Conservation (phyloP, 257 asterid genomes). For the Capsicum chinense region DNA sequence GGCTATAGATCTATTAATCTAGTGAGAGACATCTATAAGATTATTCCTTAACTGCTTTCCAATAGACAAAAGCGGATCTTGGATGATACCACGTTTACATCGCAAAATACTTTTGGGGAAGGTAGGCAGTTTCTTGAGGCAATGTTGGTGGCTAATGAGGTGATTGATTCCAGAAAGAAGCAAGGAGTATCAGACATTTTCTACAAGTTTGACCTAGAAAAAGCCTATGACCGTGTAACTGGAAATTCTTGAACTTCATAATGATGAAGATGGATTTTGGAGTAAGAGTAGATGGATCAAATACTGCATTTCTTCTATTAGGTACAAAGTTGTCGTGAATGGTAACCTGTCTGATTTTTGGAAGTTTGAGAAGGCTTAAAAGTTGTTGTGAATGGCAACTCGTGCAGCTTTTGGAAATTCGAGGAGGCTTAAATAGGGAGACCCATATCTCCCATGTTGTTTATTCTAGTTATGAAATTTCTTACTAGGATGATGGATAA, state of each 20-base stretch:
- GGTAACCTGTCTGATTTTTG: not conserved
- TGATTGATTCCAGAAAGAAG: not conserved
- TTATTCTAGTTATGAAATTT: not conserved
- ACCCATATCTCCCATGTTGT: not conserved
- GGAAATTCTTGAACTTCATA: not conserved
- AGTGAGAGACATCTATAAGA: too few species aligned
- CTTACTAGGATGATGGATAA: not conserved
- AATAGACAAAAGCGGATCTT: not conserved
- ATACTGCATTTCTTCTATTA: not conserved
- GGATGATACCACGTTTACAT: not conserved
- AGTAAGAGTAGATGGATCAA: not conserved
- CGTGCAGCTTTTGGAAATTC: not conserved
- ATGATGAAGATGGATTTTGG: not conserved
- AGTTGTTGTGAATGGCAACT: not conserved
- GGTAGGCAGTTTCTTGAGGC: not conserved
- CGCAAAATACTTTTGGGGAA: not conserved
- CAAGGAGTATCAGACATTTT: not conserved
- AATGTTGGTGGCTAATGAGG: not conserved
- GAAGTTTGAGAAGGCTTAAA: not conserved
- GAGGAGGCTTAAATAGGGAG: not conserved
- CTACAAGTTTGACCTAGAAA: not conserved
- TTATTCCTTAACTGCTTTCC: not conserved
- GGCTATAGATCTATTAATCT: not conserved
- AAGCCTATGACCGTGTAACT: not conserved
- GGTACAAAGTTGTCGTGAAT: not conserved